A percentile compares a stretch with the other conserved stretches of the same genome.
Evolutionary conservation across 257 asterid genomes (phyloP).

Genomic region (Solanum gandarillasii): DNA sequence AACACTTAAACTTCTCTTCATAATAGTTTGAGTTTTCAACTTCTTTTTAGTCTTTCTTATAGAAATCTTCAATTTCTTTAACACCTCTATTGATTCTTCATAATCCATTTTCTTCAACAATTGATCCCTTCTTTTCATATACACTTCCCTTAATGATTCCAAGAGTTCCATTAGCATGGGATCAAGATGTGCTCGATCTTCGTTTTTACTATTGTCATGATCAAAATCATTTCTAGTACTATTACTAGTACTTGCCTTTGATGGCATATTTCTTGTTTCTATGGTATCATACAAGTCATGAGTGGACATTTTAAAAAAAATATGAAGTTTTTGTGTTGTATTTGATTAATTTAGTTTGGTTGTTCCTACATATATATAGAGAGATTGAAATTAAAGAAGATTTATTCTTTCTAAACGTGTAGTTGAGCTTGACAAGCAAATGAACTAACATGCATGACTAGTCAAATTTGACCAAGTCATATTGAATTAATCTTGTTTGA

Average conservation of each 20-base stretch:
- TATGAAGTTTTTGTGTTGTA: not conserved
- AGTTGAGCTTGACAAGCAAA: not conserved
- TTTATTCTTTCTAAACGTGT: not conserved
- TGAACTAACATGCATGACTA: not conserved
- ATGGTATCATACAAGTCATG: not conserved
- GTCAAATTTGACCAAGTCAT: not conserved
- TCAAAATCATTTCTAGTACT: not conserved
- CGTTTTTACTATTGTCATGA: conserved; percentile 20
- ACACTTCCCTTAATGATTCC: conserved; percentile 33
- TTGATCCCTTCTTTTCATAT: conserved; percentile 9
- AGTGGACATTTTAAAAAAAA: not conserved
- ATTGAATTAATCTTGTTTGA: not conserved
- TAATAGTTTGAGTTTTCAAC: not conserved
- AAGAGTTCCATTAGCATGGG: conserved; percentile 22
- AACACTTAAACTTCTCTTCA: conserved; percentile 8
- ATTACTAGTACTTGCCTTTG: not conserved
- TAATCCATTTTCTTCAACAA: conserved; percentile 30
- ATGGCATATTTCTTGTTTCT: not conserved
- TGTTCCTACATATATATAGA: not conserved
- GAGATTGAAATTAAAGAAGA: not conserved
- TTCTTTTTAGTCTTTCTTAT: conserved; percentile 16
- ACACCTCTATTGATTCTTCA: conserved; percentile 17
- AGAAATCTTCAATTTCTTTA: conserved; percentile 16
- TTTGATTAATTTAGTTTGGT: not conserved
- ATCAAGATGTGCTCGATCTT: conserved; percentile 39